Conservation (phyloP, 73 alveolate genomes). For the Strombidium stylifer region DNA sequence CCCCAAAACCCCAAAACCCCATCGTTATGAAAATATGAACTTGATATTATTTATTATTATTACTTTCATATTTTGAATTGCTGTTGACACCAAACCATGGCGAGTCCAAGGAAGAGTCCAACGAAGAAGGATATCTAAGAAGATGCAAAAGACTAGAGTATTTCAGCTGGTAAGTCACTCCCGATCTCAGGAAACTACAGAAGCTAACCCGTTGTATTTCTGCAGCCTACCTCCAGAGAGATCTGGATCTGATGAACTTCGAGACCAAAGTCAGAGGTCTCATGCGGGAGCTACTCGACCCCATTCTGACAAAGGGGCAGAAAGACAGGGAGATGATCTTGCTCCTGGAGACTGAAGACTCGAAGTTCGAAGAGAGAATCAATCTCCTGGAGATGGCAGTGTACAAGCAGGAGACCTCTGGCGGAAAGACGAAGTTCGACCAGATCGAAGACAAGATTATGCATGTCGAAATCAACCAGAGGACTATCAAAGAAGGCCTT, state of each 20-base stretch:
- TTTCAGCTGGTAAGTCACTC: no score
- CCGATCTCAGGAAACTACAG: no score
- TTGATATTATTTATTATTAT: no score
- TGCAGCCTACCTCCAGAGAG: no score
- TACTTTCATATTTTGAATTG: no score
- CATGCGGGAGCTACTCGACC: conserved; percentile 17
- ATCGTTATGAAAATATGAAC: no score
- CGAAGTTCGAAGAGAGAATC: not conserved
- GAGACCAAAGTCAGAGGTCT: conserved; percentile 30
- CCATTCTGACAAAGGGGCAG: conserved; percentile 4
- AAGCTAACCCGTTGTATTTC: no score
- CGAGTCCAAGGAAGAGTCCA: no score
- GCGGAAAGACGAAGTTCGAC: conserved; percentile 13
- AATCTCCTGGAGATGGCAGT: conserved; percentile 3
- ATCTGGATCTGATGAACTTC: conserved; percentile 33
- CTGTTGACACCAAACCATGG: no score
- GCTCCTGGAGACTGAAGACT: not conserved
- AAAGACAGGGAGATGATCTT: not conserved
- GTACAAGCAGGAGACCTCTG: conserved; percentile 3
- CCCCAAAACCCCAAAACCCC: no score
- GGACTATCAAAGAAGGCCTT: not conserved
- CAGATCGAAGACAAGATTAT: conserved; percentile 17
- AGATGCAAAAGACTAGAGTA: no score
- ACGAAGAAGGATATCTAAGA: no score
- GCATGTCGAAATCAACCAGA: not conserved